Evolutionary conservation across 2,329 filamentous ascomycete species (phyloP), one percentile per base, ranked within the genome.

Genomic region (Verticillium nonalfalfae): DNA sequence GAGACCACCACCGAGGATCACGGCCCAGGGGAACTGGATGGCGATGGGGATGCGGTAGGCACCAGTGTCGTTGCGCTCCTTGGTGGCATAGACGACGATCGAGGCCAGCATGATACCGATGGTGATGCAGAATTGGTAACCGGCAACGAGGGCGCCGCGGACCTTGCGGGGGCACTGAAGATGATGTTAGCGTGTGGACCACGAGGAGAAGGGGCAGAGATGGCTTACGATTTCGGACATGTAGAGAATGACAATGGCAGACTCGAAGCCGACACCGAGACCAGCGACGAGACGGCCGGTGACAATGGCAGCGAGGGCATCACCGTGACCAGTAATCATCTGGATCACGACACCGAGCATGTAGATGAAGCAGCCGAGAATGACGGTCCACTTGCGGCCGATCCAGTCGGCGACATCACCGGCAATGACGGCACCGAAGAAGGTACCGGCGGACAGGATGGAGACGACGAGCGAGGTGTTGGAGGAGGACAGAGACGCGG

Each of bases 71-170:
- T 68, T 71, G 66, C 83, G 81, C 67, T 86, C 69, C 74, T 91
- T 75, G 61, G 88, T 90, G 59, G 75, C 87, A 73, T 95, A 93
- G 75, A 89, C 85, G 68, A 95, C 85, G 68, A 86, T 86, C 1
- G 90, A 84, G 26, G 90, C 90, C 63, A 94, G 76, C 72, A 94
- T 79, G 66, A 95, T 78, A 76, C 91, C 91, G 66, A 93, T 83
- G 64, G 90, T 93, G 74, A 93, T 88, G 74, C 87, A 91, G 81
- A 93, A 93, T 73, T 93, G 90, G 79, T 93, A 93, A 4, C 89
- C 89, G 1, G 89, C 85, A n/a, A 94, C 90, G 58, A 93, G 83
- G 60, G 90, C 87, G 71, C 90, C 90, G 70, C 90, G 75, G 66
- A 95, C 88, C 74, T 90, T 91, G 74, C 83, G 84, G 62, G 89